A percentile compares a stretch with the other conserved stretches of the same genome.
phyloP scores from a whole-genome alignment of 2,329 filamentous ascomycete genomes.

The Aspergillus transmontanensis region DNA sequence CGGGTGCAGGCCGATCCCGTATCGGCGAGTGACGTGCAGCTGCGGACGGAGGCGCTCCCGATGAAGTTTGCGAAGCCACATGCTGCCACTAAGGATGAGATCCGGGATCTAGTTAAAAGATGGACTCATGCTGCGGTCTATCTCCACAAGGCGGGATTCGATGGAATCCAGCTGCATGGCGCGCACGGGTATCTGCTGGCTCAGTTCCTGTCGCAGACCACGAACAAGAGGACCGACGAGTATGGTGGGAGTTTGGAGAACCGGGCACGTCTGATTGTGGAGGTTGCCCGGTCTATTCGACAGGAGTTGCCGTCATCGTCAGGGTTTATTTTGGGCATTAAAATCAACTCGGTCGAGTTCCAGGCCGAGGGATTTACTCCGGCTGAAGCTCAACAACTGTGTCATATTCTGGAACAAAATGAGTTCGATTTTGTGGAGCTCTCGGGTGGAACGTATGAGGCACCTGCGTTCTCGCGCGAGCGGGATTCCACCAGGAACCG shows the following conservation, averaged over 20 bases:
- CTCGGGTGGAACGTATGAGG: conserved; percentile 62
- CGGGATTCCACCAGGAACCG: conserved; percentile 58
- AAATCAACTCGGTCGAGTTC: conserved; percentile 63
- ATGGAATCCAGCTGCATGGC: conserved; percentile 54
- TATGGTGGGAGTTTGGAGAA: conserved; percentile 70
- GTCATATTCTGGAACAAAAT: conserved; percentile 33
- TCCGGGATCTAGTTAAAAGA: conserved; percentile 59
- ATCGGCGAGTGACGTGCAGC: conserved; percentile 53
- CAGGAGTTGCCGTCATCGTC: conserved; percentile 20
- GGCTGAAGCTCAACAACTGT: conserved; percentile 53
- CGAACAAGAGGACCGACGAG: conserved; percentile 62
- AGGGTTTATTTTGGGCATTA: conserved; percentile 56
- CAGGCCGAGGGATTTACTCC: conserved; percentile 49
- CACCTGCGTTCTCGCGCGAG: conserved; percentile 54
- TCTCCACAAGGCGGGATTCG: conserved; percentile 63
- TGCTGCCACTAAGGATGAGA: conserved; percentile 33
- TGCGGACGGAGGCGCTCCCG: conserved; percentile 37
- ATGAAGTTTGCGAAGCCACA: conserved; percentile 40
- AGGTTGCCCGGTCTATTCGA: conserved; percentile 49
- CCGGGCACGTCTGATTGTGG: conserved; percentile 62
- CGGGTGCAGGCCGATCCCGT: conserved; percentile 53
- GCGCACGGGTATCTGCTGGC: conserved; percentile 63
- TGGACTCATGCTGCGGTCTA: conserved; percentile 66
- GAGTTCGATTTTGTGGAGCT: conserved; percentile 57
- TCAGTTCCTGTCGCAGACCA: conserved; percentile 56